Evolutionary conservation across 257 asterid genomes (phyloP), one percentile per base, ranked within the genome.

Genomic region (Forsythia suspensa): DNA sequence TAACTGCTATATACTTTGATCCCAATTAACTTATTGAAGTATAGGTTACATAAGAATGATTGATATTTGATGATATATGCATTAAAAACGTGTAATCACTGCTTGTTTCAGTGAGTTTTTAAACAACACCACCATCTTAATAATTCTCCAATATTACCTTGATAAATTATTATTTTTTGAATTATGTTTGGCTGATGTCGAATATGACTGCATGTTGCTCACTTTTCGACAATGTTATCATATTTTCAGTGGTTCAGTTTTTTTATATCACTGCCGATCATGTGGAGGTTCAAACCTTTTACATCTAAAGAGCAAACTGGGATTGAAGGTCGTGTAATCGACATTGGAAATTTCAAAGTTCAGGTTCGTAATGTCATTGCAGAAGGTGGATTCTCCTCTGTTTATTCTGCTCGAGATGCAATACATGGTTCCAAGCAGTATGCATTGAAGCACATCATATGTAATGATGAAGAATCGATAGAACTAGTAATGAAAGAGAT

Each of bases 381-480:
- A 15, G 99, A 94, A 88, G 99, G 99, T 74, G 98, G 98, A 81
- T 96, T 96, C 89, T 96, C 99, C 67, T 89, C 90, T 80, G 99
- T 96, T 82, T 94, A 93, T 83, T 80, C 87, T 72, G 98, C 96
- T 72, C 92, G 97, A 80, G 99, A 95, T 76, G 86, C 84, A 44
- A 39, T 90, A 81, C 91, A 96, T 84, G 97, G 93, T 68, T 87
- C 95, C 83, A 94, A 94, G 89, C 98, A 92, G 79, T 96, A 89
- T 83, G 98, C 99, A 12, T 59, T 96, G 48, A 96, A 96, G 88
- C 99, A 96, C 84, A 94, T 96, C 34, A 90, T 96, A 77, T 92
- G 96, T 77, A 94, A 91, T 80, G 99, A 96, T 83, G 97, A 88
- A 80, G 99, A 96, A 80, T 91, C 96, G 5, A 81, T 84, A 72